Evolutionary conservation across 805 yeast species (phyloP).

Genomic region (Schwanniomyces sp.): DNA sequence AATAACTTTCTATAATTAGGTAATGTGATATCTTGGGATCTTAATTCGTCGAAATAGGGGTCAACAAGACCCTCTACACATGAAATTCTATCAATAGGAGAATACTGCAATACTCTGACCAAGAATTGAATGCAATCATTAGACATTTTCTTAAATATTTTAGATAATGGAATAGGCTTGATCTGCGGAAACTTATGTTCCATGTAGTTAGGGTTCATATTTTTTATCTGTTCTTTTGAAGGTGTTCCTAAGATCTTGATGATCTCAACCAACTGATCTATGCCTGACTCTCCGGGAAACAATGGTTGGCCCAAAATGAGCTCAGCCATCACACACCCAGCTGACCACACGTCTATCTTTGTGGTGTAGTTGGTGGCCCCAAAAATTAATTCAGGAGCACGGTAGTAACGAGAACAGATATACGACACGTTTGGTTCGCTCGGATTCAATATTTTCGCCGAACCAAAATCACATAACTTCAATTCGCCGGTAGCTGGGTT

Average conservation of each 20-base stretch:
- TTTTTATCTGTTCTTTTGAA: constrained; percentile 81
- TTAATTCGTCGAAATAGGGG: constrained; percentile 56
- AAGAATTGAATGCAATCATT: constrained; percentile 56
- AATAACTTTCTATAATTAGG: constrained; percentile 45
- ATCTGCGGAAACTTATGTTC: constrained; percentile 94
- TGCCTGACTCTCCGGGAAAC: constrained; percentile 97
- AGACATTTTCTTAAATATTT: constrained; percentile 61
- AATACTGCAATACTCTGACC: constrained; percentile 59
- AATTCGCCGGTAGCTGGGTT: constrained; percentile 83
- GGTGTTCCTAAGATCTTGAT: constrained; percentile 97
- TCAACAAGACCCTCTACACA: constrained; percentile 55
- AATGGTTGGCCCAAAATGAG: constrained; percentile 91
- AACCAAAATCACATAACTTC: constrained; percentile 94
- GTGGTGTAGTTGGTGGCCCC: constrained; percentile 97
- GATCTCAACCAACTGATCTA: constrained; percentile 95
- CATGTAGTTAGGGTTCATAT: constrained; percentile 96
- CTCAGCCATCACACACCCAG: constrained; percentile 98
- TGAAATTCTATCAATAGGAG: constrained; percentile 63
- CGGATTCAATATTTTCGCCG: constrained; percentile 88
- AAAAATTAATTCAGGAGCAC: constrained; percentile 97
- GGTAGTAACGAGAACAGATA: constrained; percentile 92
- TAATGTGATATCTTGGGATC: constrained; percentile 34
- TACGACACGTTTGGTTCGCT: constrained; percentile 93
- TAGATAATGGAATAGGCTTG: constrained; percentile 70
- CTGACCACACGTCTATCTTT: constrained; percentile 96